Evolutionary conservation across 345 rosid species (phyloP), one percentile per base, ranked within the genome.

Genomic region (Kandelia obovata): DNA sequence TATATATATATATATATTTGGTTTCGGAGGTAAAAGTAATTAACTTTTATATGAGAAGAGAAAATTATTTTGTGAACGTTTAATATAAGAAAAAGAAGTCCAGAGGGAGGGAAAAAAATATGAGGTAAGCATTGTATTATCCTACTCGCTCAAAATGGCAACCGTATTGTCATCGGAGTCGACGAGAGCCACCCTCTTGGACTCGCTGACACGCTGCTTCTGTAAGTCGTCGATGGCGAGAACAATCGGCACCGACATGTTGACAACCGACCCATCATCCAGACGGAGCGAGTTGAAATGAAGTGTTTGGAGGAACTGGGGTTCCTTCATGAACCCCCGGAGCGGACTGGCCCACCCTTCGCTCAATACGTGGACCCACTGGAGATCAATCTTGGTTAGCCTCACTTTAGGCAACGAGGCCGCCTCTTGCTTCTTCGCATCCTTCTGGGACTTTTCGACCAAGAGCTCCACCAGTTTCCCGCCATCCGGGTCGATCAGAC

Each of bases 221-320:
- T 85, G 84, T 49, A 70, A 80, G 60, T 95, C 99, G 66, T 92
- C 96, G 30, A 90, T 82, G 5, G 89, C 93, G 70, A 92, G 86
- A 37, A 92, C 97, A 78, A 95, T 92, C 62, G 97, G 99, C 69
- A 92, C 96, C 20, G 99, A 95, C 99, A 95, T 95, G 79, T 95
- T 95, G 60, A 90, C 97, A 73, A 87, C 86, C 77, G 97, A 84
- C 43, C 97, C 99, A 81, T 90, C 89, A 21, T 84, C 88, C 57
- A 87, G 83, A 73, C 99, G 99, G 78, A 95, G 87, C 72, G 92
- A 85, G 87, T 92, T 92, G 78, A 92, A 95, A 90, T 92, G 97
- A 92, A 95, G 99, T 73, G 99, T 90, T 95, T 95, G 99, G 96
- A 95, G 99, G 99, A 95, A 92, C 99, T 95, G 92, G 89, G 96